Conservation (phyloP, 257 asterid species). For the Leptodermis oblonga region DNA sequence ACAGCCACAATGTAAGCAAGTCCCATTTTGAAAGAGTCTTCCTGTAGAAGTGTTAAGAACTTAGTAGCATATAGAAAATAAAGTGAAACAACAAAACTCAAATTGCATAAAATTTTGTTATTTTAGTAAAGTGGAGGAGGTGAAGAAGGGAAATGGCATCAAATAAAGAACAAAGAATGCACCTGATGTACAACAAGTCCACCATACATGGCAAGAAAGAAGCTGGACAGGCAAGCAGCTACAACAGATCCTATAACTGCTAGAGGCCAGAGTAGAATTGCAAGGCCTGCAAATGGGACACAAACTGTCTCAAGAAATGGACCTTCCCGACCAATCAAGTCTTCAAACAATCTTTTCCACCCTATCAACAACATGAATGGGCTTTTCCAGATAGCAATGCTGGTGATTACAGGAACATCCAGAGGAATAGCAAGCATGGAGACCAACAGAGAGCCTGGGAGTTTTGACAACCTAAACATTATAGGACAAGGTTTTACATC, state of each 20-base stretch:
- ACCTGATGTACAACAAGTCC: constrained; percentile 84
- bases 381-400: constrained; percentile 84
- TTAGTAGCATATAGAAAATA: neutral
- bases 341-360: constrained; percentile 85
- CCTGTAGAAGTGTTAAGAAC: constrained; percentile 37
- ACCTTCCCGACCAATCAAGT: constrained; percentile 83
- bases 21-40: constrained; percentile 74
- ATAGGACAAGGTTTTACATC: neutral
- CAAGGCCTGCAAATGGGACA: constrained; percentile 87
- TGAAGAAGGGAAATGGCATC: neutral
- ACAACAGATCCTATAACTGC: constrained; percentile 66
- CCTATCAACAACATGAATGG: constrained; percentile 83
- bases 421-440: constrained; percentile 48
- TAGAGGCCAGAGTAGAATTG: constrained; percentile 83
- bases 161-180: neutral
- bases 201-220: constrained; percentile 65
- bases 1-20: constrained; percentile 65
- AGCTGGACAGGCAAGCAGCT: constrained; percentile 67
- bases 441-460: constrained; percentile 70
- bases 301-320: constrained; percentile 87
- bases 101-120: neutral
- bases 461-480: constrained; percentile 45
- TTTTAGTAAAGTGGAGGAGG: neutral
- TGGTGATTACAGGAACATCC: constrained; percentile 62
- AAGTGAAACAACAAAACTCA: neutral